Percentiles rank a stretch among this genome's conserved stretches.
These are phyloP conservation scores for Pseudocercospora pini-densiflorae DNA, from an alignment of 2,329 filamentous ascomycete genomes.

Conservation along the genomic window DNA sequence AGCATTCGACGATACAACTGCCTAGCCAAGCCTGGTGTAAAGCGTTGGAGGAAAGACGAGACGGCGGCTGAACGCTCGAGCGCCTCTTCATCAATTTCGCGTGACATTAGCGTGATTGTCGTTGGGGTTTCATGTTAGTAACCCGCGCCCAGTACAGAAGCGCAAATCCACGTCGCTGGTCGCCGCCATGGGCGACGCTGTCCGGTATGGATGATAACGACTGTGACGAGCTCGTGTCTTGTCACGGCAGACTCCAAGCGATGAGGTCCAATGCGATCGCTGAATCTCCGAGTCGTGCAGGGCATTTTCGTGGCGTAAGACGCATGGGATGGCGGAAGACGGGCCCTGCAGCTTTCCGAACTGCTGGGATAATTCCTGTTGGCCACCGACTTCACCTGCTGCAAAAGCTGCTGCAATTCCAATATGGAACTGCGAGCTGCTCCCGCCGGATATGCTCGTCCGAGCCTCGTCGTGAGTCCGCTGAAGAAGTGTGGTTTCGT, in stretches of 20 bases:
- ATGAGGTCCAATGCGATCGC: not conserved
- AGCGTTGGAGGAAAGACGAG: not conserved
- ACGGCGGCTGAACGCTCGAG: not conserved
- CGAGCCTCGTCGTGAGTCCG: too few species aligned
- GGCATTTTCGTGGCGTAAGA: not conserved
- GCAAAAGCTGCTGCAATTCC: not conserved
- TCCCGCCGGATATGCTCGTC: not conserved
- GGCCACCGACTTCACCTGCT: not conserved
- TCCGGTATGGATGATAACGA: not conserved
- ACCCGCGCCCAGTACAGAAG: not conserved
- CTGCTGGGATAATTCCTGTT: not conserved
- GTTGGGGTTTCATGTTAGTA: constrained; percentile 1
- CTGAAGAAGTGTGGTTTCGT: too few species aligned
- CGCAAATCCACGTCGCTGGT: not conserved
- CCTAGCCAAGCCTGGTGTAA: not conserved
- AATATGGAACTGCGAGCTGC: not conserved
- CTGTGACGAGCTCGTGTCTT: not conserved
- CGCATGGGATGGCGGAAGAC: not conserved
- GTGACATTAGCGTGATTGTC: constrained; percentile 7
- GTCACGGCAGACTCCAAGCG: not conserved
- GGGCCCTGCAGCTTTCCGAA: not conserved
- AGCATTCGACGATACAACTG: not conserved
- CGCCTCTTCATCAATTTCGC: constrained; percentile 2
- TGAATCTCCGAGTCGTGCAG: not conserved
- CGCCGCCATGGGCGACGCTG: not conserved